Percentiles rank a stretch among this genome's conserved stretches.
These are phyloP conservation scores for Ramaria sp. DNA, from an alignment of 768 basidiomycete species.

Conservation along the genomic window DNA sequence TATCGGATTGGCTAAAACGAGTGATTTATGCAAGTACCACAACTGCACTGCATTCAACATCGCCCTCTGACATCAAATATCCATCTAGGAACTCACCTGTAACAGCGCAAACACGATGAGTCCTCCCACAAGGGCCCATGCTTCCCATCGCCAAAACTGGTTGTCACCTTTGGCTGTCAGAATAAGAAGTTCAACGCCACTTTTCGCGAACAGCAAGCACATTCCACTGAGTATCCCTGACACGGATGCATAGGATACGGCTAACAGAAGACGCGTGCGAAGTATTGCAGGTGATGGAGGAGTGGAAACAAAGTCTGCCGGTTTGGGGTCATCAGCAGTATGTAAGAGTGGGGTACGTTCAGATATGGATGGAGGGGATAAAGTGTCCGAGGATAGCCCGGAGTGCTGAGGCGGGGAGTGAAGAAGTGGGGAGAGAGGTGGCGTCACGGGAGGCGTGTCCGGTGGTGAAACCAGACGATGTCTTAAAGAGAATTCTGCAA, in stretches of 20 bases:
- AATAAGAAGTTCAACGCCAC: constrained; percentile 80
- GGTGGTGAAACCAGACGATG: constrained; percentile 29
- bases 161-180: constrained; percentile 66
- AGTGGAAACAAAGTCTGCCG: constrained; percentile 16
- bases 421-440: constrained; percentile 16
- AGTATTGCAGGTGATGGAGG: constrained; percentile 16
- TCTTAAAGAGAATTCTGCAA: constrained; percentile 52
- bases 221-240: constrained; percentile 87
- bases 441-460: constrained; percentile 26
- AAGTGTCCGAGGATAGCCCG: neutral
- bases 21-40: constrained; percentile 74
- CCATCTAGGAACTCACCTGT: constrained; percentile 30
- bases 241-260: constrained; percentile 77
- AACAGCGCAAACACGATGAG: constrained; percentile 65
- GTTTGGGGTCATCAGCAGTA: constrained; percentile 28
- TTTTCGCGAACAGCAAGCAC: constrained; percentile 90
- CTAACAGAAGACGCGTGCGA: constrained; percentile 47
- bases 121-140: constrained; percentile 70
- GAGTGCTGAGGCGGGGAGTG: constrained; percentile 11
- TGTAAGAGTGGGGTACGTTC: constrained; percentile 53
- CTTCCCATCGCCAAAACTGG: constrained; percentile 77
- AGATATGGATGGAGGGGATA: constrained; percentile 9
- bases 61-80: constrained; percentile 13
- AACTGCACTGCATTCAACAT: constrained; percentile 20
- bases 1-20: constrained; percentile 76